Base-by-base conservation (phyloP, 768 basidiomycete species). In the Agaricus sinodeliciosus region DNA sequence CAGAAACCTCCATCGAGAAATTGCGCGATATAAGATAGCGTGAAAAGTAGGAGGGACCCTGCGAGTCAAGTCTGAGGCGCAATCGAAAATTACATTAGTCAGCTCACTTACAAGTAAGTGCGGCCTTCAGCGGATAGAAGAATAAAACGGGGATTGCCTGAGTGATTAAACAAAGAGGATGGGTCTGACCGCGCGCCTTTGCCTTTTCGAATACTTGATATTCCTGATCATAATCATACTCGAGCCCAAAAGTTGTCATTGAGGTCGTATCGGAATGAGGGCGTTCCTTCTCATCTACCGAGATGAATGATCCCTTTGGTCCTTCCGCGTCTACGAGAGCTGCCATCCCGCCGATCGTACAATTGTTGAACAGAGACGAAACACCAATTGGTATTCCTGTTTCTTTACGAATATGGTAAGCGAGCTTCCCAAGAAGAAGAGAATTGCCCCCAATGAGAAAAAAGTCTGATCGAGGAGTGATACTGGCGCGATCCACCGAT, bases 371-470 rank as follows among this genome's bases (percentile, higher is more conserved):
- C 4, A 77, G 60, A 18, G 67, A 60, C 4, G 73, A 60, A 22
- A 76, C 67, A 15, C 63, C 65, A 26, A 77, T 47, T 35, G 60
- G 66, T 25, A 65, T 68, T 18, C 71, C 71, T 16, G 67, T 68
- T 54, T 65, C 67, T 51, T 71, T 69, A 7, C 75, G 70, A 42
- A 76, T 64, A 37, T 63, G 62, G 52, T 75, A 67, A n/a, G 70
- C 64, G 11, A 77, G 67, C 43, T 75, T 69, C n/a, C 76, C 76
- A 11, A 76, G 68, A 9, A 76, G 65, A 0, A 76, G 61, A 3
- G 75, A 76, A 56, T 68, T 73, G n/a, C 73, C 73, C 35, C 73
- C 73, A 25, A 75, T 59, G 0, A 74, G 54, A 58, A 75, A 75
- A 58, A 75, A 75, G 51, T 75, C 73, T 4, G 72, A 70, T n/a